Evolutionary conservation across 768 basidiomycete genomes (phyloP), one percentile per base, ranked within the genome.

Genomic region (Termitomyces sp.): DNA sequence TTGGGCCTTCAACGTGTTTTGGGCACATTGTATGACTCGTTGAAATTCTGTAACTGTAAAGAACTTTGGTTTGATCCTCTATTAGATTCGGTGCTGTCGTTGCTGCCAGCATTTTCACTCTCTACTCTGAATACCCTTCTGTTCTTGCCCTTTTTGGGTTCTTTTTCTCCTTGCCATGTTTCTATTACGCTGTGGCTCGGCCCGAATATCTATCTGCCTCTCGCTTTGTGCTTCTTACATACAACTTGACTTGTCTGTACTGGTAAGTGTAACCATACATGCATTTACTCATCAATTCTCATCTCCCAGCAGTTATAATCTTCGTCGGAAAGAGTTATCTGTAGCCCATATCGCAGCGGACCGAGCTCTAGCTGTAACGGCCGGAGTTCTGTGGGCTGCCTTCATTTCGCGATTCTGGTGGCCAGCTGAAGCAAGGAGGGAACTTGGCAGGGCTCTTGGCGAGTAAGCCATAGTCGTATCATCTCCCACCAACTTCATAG

Each of bases 381-480:
- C 80, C 7, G 97, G 96, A 8, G 91, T 94, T 2, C 65, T 95
- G 1, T 98, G 91, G 90, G 94, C 94, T 0, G 81, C 86, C 3
- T 71, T 98, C 47, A 84, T 97, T 21, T 93, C 91, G 5, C 76
- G 92, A 45, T 87, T 88, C 59, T 93, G 94, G 90, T 98, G 95
- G 96, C 97, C 97, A 1, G 82, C 90, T 9, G 95, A 97, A 64
- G 97, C 97, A 0, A 75, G 96, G 45, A 76, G 89, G 40, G 96
- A 98, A 69, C 74, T 99, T 4, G 83, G 87, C 45, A 85, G 84
- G 58, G 87, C 84, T 0, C 77, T 98, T 5, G 87, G 92, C 73
- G 94, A 98, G 93, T 96, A 53, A 58, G 65, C 58, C 14, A 37
- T 17, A 9, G 14, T 21, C 8, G 28, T 32, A 12, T 15, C 24